Evolutionary conservation across 1,139 yeast species (phyloP).

Genomic region (Chernovozyma sophiae-reginae): DNA sequence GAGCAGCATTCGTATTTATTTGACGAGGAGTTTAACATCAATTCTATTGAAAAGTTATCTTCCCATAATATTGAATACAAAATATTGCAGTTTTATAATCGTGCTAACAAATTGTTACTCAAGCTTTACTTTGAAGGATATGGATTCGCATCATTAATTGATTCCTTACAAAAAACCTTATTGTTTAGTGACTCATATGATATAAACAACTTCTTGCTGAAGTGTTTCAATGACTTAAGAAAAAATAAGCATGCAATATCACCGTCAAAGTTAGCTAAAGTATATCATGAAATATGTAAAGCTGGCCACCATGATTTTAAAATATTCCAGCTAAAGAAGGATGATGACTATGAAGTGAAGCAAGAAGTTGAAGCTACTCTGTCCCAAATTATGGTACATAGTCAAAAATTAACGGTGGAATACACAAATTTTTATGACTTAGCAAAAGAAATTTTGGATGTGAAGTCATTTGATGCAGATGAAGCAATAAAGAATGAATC

Average conservation of each 20-base stretch:
- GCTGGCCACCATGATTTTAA: constrained; percentile 19
- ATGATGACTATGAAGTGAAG: constrained; percentile 31
- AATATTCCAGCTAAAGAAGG: constrained; percentile 34
- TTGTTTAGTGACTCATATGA: constrained; percentile 44
- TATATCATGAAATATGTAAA: constrained; percentile 16
- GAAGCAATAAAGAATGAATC: constrained; percentile 40
- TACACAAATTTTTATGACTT: constrained; percentile 49
- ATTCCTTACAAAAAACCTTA: constrained; percentile 50
- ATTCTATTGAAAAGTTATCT: constrained; percentile 40
- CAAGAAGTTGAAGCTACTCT: constrained; percentile 16
- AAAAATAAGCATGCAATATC: constrained; percentile 30
- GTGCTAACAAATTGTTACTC: constrained; percentile 65
- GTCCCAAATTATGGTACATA: constrained; percentile 16
- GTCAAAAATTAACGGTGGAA: constrained; percentile 29
- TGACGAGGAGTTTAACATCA: constrained; percentile 19
- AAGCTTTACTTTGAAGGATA: constrained; percentile 61
- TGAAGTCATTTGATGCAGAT: constrained; percentile 61
- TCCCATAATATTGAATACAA: constrained; percentile 56
- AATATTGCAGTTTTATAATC: constrained; percentile 57
- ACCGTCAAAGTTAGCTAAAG: constrained; percentile 23
- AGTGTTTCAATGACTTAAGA: constrained; percentile 31
- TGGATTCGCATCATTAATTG: constrained; percentile 44
- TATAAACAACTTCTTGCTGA: constrained; percentile 43
- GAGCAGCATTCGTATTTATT: constrained; percentile 13
- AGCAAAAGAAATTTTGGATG: constrained; percentile 60